These are phyloP conservation scores for Turnera subulata DNA, from an alignment of 345 rosid genomes.

Conservation along the genomic window DNA sequence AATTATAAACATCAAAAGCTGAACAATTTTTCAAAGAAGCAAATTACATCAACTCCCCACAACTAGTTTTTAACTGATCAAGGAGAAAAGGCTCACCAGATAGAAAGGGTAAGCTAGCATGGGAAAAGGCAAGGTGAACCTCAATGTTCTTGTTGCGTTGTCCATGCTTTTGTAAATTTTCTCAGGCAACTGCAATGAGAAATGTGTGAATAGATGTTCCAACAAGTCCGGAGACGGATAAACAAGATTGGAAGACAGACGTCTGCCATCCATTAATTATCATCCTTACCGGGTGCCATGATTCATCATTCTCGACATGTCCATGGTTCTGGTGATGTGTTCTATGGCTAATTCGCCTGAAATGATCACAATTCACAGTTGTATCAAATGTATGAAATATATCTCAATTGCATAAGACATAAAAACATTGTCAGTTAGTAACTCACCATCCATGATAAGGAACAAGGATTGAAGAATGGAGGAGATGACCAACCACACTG, in stretches of 20 bases:
- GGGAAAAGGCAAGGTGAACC: constrained; percentile 85
- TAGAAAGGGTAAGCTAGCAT: constrained; percentile 91
- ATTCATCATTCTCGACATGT: constrained; percentile 91
- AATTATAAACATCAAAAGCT: not conserved
- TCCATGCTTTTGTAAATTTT: constrained; percentile 62
- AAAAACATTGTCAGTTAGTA: not conserved
- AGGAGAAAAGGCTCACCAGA: constrained; percentile 50
- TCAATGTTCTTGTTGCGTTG: constrained; percentile 34
- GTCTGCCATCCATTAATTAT: not conserved
- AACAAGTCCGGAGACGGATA: not conserved
- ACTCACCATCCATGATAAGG: constrained; percentile 95
- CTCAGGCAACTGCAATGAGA: constrained; percentile 56
- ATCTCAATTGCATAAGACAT: not conserved
- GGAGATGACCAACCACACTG: constrained; percentile 74
- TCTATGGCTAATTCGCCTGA: constrained; percentile 94
- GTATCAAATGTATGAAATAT: not conserved
- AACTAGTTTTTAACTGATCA: not conserved
- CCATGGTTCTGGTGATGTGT: constrained; percentile 97
- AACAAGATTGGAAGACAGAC: not conserved
- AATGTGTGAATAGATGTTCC: not conserved
- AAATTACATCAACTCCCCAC: not conserved
- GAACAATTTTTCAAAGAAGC: not conserved
- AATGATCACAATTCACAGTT: not conserved
- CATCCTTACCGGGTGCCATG: constrained; percentile 76
- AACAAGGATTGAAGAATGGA: constrained; percentile 87